These are phyloP conservation scores for Fraxinus xanthoxyloides DNA, from an alignment of 305 asterid species.

Conservation along the genomic window DNA sequence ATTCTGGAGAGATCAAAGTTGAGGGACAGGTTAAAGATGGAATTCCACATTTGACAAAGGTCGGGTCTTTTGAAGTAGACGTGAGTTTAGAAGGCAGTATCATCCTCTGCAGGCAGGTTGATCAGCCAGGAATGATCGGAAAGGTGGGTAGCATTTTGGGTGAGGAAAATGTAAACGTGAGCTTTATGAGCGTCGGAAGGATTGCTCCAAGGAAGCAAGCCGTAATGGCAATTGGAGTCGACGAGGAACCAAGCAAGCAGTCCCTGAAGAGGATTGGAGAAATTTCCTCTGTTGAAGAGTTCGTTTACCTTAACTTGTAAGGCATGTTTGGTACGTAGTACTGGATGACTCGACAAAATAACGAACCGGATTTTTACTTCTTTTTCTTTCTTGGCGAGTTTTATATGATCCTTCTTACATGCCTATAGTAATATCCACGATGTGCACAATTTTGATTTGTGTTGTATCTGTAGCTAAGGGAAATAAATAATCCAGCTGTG, in stretches of 20 bases:
- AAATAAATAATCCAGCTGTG: slow-evolving; percentile 17
- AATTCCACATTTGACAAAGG: slow-evolving; percentile 77
- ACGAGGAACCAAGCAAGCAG: slow-evolving; percentile 76
- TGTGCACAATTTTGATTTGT: slow-evolving; percentile 31
- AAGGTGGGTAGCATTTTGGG: slow-evolving; percentile 82
- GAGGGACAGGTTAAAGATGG: slow-evolving; percentile 91
- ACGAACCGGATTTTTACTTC: background rate
- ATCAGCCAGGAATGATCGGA: slow-evolving; percentile 97
- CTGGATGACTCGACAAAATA: background rate
- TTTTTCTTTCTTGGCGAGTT: background rate
- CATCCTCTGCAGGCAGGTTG: slow-evolving; percentile 91
- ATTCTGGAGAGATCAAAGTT: slow-evolving; percentile 71
- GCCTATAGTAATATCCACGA: background rate
- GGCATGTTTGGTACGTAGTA: background rate
- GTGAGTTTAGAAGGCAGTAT: slow-evolving; percentile 90
- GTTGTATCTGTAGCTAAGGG: slow-evolving; percentile 12
- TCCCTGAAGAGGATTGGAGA: slow-evolving; percentile 87
- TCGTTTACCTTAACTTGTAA: slow-evolving; percentile 52
- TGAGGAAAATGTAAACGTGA: slow-evolving; percentile 82
- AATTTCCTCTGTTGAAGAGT: slow-evolving; percentile 74
- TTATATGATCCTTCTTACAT: background rate
- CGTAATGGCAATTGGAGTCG: slow-evolving; percentile 96
- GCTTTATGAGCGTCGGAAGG: slow-evolving; percentile 95
- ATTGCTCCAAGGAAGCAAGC: slow-evolving; percentile 85
- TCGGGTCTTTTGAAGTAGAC: slow-evolving; percentile 87